These are phyloP conservation scores for Macrolepiota dolichaula DNA, from an alignment of 768 basidiomycete species.

Conservation along the genomic window DNA sequence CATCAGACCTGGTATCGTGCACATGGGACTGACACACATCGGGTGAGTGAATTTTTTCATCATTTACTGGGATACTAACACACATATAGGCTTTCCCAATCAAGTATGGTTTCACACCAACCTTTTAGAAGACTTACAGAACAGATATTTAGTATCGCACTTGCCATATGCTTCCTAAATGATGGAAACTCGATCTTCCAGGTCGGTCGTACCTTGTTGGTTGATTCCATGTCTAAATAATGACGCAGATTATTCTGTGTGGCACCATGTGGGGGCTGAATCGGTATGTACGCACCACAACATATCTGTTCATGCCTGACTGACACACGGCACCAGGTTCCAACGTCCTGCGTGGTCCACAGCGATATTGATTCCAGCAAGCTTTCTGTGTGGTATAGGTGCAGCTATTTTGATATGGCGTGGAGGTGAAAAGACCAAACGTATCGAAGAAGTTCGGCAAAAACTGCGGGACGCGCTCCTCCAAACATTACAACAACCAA, in stretches of 20 bases:
- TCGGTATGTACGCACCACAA: conserved; percentile 32
- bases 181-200: conserved; percentile 84
- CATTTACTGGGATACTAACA: neutral
- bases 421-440: conserved; percentile 67
- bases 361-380: conserved; percentile 63
- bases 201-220: conserved; percentile 26
- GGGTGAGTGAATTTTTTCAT: conserved; percentile 36
- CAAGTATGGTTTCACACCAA: conserved; percentile 35
- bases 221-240: neutral
- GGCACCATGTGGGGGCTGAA: conserved; percentile 82
- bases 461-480: conserved; percentile 48
- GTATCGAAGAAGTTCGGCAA: conserved; percentile 60
- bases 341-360: conserved; percentile 69
- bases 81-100: conserved; percentile 62
- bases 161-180: conserved; percentile 69
- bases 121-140: conserved; percentile 3
- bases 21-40: conserved; percentile 79
- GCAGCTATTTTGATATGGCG: conserved; percentile 74
- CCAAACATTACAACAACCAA: conserved; percentile 11
- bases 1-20: conserved; percentile 85
- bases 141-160: conserved; percentile 45
- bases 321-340: conserved; percentile 33
- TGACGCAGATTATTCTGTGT: conserved; percentile 54
- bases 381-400: conserved; percentile 74
- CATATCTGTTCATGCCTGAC: neutral